Base-by-base conservation (phyloP, 768 basidiomycete genomes). In the Gelatoporia subvermispora region DNA sequence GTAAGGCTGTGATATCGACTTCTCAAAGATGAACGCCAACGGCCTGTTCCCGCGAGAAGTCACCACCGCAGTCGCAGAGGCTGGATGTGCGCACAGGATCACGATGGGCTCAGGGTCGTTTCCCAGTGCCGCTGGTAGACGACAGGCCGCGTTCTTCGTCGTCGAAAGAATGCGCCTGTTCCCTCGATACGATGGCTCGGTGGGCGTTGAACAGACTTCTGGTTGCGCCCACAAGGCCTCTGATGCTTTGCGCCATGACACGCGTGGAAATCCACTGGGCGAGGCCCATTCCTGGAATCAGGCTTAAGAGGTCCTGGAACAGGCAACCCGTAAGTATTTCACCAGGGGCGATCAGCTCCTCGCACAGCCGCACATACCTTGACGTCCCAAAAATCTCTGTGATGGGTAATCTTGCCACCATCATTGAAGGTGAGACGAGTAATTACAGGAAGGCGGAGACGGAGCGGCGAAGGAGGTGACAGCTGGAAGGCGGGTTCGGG, bases 301-400 rank as follows among this genome's bases (percentile, higher is more conserved):
- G 75, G 34, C 82, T 81, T 58, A 88, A 71, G 49, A 91, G 70
- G 60, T 92, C 89, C 59, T 63, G 42, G 11, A 18, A 28, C 3
- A 4, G 38, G 10, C 21, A 4, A 16, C 10, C 11, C 24, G 8
- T n/a, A 21, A 34, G 16, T 21, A 28, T 17, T 18, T 17, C 40
- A 35, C 16, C 2, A 43, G 24, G 35, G 18, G 16, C 13, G 22
- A 8, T 35, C 10, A 23, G 7, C 8, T 25, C 35, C 7, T 24
- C 16, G 35, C 31, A 34, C 25, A 38, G 21, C 11, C 21, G 16
- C 7, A 17, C 59, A 18, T 18, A 60, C 61, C 61, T 83, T 80
- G 37, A 88, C 72, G 56, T 91, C 87, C 86, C 85, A 90, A 35
- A 86, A 73, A 59, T 91, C 89, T 23, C 86, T 77, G 61, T 93